These are phyloP conservation scores for Lentinus brumalis DNA, from an alignment of 768 basidiomycete genomes.

Conservation along the genomic window DNA sequence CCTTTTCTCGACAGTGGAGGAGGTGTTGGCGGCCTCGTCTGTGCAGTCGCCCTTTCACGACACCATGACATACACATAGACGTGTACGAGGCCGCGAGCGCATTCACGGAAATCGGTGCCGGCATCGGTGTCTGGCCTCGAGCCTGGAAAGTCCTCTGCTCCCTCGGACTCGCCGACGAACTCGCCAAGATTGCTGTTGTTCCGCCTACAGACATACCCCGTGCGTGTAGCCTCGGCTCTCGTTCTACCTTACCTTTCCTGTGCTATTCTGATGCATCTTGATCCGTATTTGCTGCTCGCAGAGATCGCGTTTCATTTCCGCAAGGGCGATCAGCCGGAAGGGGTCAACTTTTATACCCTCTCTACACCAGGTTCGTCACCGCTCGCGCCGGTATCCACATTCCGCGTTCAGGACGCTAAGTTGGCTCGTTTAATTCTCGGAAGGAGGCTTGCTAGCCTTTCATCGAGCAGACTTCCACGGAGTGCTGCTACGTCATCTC, in stretches of 20 bases:
- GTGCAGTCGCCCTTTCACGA: constrained; percentile 31
- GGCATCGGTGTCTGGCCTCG: constrained; percentile 41
- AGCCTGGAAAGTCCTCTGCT: constrained; percentile 28
- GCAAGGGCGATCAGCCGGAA: constrained; percentile 60
- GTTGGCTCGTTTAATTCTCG: not conserved
- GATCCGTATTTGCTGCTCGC: not conserved
- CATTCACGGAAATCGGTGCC: constrained; percentile 34
- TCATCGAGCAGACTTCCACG: constrained; percentile 71
- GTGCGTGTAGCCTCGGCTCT: constrained; percentile 21
- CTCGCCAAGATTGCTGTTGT: constrained; percentile 26
- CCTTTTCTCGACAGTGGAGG: constrained; percentile 27
- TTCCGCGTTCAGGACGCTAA: not conserved
- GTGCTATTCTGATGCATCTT: not conserved
- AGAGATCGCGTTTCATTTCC: constrained; percentile 57
- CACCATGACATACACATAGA: constrained; percentile 32
- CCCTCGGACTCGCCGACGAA: constrained; percentile 30
- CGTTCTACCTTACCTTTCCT: not conserved
- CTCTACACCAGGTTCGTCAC: constrained; percentile 53
- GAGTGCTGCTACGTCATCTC: constrained; percentile 52
- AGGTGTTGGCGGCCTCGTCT: constrained; percentile 34
- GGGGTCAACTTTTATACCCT: constrained; percentile 58
- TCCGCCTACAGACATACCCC: constrained; percentile 26
- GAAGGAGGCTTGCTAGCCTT: constrained; percentile 40
- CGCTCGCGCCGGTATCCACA: not conserved
- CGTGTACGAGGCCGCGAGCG: constrained; percentile 36